Percentiles rank a stretch among this genome's conserved stretches.
These are phyloP conservation scores for Colletotrichum sp. DNA, from an alignment of 2,329 filamentous ascomycete genomes.

Conservation along the genomic window DNA sequence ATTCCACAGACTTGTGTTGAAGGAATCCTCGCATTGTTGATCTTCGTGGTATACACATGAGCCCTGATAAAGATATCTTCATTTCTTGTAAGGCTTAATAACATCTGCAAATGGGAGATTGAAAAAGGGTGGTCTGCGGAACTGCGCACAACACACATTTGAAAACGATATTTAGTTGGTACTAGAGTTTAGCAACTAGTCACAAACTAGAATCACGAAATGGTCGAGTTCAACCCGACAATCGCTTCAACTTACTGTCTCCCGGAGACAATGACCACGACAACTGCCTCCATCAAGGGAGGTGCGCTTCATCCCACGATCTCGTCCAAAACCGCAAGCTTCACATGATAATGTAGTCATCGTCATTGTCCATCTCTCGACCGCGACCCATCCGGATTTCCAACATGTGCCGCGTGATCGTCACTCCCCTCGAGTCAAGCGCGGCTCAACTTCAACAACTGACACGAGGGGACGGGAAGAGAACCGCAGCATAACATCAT, in stretches of 20 bases:
- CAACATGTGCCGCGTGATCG: neutral
- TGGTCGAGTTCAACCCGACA: rapidly evolving
- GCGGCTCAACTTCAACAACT: neutral
- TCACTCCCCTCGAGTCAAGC: neutral
- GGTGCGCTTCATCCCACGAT: neutral
- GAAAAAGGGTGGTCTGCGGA: neutral
- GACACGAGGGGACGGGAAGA: neutral
- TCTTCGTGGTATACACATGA: neutral
- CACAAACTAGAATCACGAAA: neutral
- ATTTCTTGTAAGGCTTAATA: neutral
- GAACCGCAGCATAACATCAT: neutral
- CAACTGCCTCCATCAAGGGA: neutral
- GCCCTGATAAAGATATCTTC: rapidly evolving
- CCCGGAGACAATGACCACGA: neutral
- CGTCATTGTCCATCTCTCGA: neutral
- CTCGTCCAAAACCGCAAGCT: neutral
- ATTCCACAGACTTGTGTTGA: neutral
- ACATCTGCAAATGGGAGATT: neutral
- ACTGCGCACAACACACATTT: neutral
- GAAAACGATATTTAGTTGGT: neutral
- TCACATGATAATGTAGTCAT: neutral
- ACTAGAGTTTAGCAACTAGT: neutral
- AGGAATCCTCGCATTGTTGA: rapidly evolving
- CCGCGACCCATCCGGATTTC: neutral
- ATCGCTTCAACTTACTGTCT: neutral